Evolutionary conservation across 805 yeast species (phyloP).

Genomic region (Candida sanyiensis): DNA sequence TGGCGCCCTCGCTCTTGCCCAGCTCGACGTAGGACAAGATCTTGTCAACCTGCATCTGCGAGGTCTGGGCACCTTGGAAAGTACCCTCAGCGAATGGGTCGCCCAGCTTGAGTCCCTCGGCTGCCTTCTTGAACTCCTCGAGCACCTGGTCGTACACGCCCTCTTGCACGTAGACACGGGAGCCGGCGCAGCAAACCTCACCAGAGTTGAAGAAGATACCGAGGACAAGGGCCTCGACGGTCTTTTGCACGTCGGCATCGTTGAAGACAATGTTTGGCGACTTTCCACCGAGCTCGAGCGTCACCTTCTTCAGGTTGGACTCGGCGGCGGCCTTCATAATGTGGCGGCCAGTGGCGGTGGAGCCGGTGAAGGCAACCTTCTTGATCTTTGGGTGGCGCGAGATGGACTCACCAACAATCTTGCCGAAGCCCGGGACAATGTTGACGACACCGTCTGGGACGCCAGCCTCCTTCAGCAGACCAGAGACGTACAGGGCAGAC

Average conservation of each 20-base stretch:
- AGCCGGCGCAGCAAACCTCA: conserved; percentile 94
- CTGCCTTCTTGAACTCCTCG: conserved; percentile 48
- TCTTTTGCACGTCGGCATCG: conserved; percentile 74
- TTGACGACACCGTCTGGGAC: conserved; percentile 79
- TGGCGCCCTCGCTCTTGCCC: conserved; percentile 84
- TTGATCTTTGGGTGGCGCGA: conserved; percentile 63
- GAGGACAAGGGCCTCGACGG: conserved; percentile 66
- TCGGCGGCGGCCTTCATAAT: conserved; percentile 79
- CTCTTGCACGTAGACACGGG: conserved; percentile 85
- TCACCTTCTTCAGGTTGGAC: conserved; percentile 80
- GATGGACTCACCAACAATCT: conserved; percentile 66
- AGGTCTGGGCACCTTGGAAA: conserved; percentile 91
- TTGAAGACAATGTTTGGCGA: conserved; percentile 86
- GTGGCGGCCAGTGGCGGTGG: conserved; percentile 78
- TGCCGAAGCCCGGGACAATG: conserved; percentile 75
- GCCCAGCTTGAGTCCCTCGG: conserved; percentile 63
- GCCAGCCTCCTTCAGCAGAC: conserved; percentile 66
- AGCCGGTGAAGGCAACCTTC: conserved; percentile 85
- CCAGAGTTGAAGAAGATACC: conserved; percentile 95
- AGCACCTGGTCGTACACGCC: conserved; percentile 74
- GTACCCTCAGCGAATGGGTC: conserved; percentile 74
- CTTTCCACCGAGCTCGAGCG: conserved; percentile 95
- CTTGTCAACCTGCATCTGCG: conserved; percentile 71
- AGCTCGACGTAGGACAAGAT: conserved; percentile 68
- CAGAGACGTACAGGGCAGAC: conserved; percentile 66